A percentile compares a stretch with the other conserved stretches of the same genome.
Evolutionary conservation across 2,329 filamentous ascomycete species (phyloP).

Genomic region (Cephalotrichum gorgonifer): DNA sequence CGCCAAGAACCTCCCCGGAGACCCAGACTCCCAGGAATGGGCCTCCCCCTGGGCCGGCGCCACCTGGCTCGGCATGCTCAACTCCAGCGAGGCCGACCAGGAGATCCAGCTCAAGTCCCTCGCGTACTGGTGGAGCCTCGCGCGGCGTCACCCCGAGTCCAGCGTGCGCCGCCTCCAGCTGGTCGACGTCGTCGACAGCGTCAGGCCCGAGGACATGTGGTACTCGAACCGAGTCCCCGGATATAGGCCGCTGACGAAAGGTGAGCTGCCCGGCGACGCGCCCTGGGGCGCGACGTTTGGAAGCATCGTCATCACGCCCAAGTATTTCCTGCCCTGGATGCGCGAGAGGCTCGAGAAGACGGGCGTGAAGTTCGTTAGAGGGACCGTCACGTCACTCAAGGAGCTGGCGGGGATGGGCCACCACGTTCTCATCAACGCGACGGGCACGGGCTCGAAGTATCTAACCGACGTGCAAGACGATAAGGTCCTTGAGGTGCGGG

Average conservation of each 20-base stretch:
- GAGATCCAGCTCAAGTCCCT: conserved; percentile 16
- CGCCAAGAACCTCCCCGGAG: conserved; percentile 19
- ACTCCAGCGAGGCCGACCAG: conserved; percentile 10
- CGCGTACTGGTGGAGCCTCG: conserved; percentile 4
- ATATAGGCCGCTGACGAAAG: too few species aligned
- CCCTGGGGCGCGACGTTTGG: too few species aligned
- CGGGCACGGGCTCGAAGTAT: conserved; percentile 3
- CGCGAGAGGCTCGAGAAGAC: conserved; percentile 2
- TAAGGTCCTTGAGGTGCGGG: conserved; percentile 6
- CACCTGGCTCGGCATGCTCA: conserved; percentile 14
- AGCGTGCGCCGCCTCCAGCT: too few species aligned
- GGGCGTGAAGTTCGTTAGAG: conserved; percentile 8
- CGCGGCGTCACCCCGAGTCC: conserved; percentile 6
- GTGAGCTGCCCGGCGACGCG: too few species aligned
- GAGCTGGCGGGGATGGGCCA: conserved; percentile 8
- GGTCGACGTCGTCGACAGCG: too few species aligned
- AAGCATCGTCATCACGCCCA: not conserved
- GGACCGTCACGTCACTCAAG: conserved; percentile 4
- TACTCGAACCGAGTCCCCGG: too few species aligned
- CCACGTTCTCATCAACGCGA: conserved; percentile 10
- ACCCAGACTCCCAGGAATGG: conserved; percentile 15
- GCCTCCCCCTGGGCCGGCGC: conserved; percentile 23
- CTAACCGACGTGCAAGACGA: conserved; percentile 7
- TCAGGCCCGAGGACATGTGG: too few species aligned
- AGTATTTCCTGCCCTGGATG: not conserved